A percentile compares a stretch with the other conserved stretches of the same genome.
Conservation (phyloP, 2,329 filamentous ascomycete species). For the Phoma sp. region DNA sequence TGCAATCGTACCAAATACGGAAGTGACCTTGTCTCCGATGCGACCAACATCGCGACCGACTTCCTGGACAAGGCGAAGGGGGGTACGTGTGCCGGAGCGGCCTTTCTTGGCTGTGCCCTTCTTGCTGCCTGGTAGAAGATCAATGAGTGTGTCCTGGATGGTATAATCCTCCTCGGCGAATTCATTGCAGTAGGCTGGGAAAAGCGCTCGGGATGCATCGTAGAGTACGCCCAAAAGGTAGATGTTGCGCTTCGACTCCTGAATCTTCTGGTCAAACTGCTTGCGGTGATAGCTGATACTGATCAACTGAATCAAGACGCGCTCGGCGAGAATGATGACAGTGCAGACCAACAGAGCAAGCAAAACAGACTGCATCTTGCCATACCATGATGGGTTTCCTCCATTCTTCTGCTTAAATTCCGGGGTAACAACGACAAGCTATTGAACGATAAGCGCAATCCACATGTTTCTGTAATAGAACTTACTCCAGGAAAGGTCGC, state of each 20-base stretch:
- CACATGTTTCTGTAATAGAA: not conserved
- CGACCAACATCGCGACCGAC: slow-evolving; percentile 73
- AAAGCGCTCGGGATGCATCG: slow-evolving; percentile 85
- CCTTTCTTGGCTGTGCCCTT: slow-evolving; percentile 56
- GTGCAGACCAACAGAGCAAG: slow-evolving; percentile 72
- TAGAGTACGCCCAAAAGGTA: slow-evolving; percentile 84
- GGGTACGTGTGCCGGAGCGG: slow-evolving; percentile 71
- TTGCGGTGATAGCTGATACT: slow-evolving; percentile 86
- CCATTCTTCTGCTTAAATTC: not conserved
- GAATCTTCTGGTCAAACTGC: slow-evolving; percentile 82
- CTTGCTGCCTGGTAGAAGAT: slow-evolving; percentile 69
- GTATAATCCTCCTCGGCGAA: slow-evolving; percentile 91
- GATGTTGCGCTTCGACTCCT: slow-evolving; percentile 87
- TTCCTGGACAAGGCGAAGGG: slow-evolving; percentile 77
- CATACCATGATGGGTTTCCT: slow-evolving; percentile 55
- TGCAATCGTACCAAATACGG: slow-evolving; percentile 90
- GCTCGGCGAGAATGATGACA: slow-evolving; percentile 77
- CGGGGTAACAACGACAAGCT: slow-evolving; percentile 12
- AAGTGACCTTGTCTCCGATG: slow-evolving; percentile 91
- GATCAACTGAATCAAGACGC: slow-evolving; percentile 80
- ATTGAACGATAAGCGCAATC: not conserved
- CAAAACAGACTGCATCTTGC: slow-evolving; percentile 68
- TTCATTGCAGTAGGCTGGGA: slow-evolving; percentile 90
- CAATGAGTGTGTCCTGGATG: slow-evolving; percentile 74
- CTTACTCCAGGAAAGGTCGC: slow-evolving; percentile 65